These are phyloP conservation scores for Dothideomycetes sp. DNA, from an alignment of 2,329 filamentous ascomycete species.

Conservation along the genomic window DNA sequence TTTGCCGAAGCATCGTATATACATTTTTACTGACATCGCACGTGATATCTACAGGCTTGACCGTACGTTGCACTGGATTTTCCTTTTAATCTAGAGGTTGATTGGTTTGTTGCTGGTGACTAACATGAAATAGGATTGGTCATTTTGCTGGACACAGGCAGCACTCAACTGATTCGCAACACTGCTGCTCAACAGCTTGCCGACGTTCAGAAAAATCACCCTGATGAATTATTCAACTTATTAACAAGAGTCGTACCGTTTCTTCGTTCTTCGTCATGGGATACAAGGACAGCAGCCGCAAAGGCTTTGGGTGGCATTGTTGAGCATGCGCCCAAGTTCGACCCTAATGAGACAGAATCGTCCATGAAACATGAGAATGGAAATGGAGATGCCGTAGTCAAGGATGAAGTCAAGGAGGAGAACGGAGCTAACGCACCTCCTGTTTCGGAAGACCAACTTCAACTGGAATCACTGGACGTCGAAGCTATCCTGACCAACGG, in stretches of 20 bases:
- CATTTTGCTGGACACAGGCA: conserved; percentile 73
- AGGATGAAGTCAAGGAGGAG: conserved; percentile 49
- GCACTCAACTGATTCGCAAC: conserved; percentile 89
- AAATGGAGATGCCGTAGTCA: conserved; percentile 17
- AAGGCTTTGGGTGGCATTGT: conserved; percentile 93
- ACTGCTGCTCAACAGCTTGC: conserved; percentile 94
- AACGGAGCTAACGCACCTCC: conserved; percentile 26
- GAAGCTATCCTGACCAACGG: conserved; percentile 72
- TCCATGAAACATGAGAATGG: conserved; percentile 37
- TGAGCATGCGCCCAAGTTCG: conserved; percentile 75
- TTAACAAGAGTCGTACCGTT: conserved; percentile 92
- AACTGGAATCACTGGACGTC: conserved; percentile 67
- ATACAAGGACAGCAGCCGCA: conserved; percentile 85
- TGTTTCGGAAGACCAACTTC: conserved; percentile 53
- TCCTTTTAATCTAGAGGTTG: not conserved
- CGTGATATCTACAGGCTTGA: conserved; percentile 27
- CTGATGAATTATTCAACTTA: conserved; percentile 93
- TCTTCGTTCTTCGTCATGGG: conserved; percentile 90
- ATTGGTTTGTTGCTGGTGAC: conserved; percentile 6
- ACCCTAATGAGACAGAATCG: conserved; percentile 72
- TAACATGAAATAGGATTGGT: conserved; percentile 9
- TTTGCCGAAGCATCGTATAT: conserved; percentile 11
- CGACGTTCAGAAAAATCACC: conserved; percentile 96
- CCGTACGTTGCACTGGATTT: conserved; percentile 26
- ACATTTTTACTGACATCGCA: conserved; percentile 11